phyloP scores from a whole-genome alignment of 2,329 filamentous ascomycete species.

The Septoria linicola region DNA sequence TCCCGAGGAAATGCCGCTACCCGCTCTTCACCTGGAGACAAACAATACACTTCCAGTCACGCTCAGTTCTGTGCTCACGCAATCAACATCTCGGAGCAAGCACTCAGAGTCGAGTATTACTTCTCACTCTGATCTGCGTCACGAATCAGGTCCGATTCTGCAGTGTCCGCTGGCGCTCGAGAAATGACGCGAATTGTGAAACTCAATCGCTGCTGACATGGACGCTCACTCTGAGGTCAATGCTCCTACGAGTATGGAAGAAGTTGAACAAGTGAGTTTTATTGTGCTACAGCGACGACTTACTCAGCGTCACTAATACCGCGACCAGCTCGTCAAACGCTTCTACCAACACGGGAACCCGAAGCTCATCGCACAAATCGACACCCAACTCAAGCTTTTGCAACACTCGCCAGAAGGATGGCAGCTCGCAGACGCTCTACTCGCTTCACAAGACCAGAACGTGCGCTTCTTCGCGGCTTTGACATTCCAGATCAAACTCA shows the following conservation, averaged over 20 bases:
- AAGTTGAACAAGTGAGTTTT: conserved; percentile 24
- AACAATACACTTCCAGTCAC: background rate
- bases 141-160: background rate
- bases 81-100: background rate
- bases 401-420: conserved; percentile 81
- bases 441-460: conserved; percentile 67
- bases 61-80: background rate
- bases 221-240: conserved; percentile 16
- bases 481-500: conserved; percentile 91
- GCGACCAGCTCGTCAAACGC: conserved; percentile 46
- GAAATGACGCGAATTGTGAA: conserved; percentile 17
- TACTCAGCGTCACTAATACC: background rate
- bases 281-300: background rate
- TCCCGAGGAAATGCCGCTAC: background rate
- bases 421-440: conserved; percentile 75
- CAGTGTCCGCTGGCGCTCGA: background rate
- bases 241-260: conserved; percentile 23
- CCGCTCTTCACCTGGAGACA: conserved; percentile 1
- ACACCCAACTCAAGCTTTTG: conserved; percentile 73
- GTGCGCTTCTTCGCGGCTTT: conserved; percentile 90
- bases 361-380: conserved; percentile 54
- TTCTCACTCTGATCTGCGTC: background rate
- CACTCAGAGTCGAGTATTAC: background rate
- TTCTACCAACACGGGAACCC: conserved; percentile 50
- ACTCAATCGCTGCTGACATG: conserved; percentile 15